Evolutionary conservation across 169 alveolate genomes (phyloP).

Genomic region (Cryptosporidium xiaoi): DNA sequence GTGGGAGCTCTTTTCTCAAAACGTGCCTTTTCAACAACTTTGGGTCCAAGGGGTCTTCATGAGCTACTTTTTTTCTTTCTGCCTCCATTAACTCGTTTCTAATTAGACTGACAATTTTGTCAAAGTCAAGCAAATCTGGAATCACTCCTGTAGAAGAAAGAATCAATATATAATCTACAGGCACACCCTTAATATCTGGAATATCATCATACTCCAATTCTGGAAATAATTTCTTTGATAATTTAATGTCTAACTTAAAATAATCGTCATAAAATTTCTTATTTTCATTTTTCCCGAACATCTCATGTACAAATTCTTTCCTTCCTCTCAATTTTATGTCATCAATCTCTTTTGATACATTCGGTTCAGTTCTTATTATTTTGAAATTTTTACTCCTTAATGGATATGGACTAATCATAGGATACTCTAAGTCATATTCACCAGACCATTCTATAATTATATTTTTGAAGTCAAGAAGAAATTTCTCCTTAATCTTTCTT

Average conservation of each 20-base stretch:
- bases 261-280: neutral
- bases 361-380: conserved; percentile 18
- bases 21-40: conserved; percentile 22
- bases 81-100: conserved; percentile 43
- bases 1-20: conserved; percentile 24
- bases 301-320: conserved; percentile 12
- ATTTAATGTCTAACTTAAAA: conserved; percentile 2
- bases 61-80: conserved; percentile 15
- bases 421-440: conserved; percentile 43
- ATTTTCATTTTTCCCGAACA: conserved; percentile 7
- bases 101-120: conserved; percentile 4
- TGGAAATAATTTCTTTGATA: conserved; percentile 54
- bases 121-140: conserved; percentile 55
- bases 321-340: conserved; percentile 2
- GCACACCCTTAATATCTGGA: conserved; percentile 66
- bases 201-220: conserved; percentile 52
- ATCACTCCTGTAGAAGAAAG: conserved; percentile 48
- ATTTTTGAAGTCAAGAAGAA: conserved; percentile 15
- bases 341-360: neutral
- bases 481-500: conserved; percentile 27
- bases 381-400: conserved; percentile 1
- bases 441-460: conserved; percentile 37
- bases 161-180: conserved; percentile 24
- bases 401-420: conserved; percentile 46
- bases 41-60: conserved; percentile 56